Evolutionary conservation across 2,329 filamentous ascomycete species (phyloP), one percentile per base, ranked within the genome.

Genomic region (Calonectria montana): DNA sequence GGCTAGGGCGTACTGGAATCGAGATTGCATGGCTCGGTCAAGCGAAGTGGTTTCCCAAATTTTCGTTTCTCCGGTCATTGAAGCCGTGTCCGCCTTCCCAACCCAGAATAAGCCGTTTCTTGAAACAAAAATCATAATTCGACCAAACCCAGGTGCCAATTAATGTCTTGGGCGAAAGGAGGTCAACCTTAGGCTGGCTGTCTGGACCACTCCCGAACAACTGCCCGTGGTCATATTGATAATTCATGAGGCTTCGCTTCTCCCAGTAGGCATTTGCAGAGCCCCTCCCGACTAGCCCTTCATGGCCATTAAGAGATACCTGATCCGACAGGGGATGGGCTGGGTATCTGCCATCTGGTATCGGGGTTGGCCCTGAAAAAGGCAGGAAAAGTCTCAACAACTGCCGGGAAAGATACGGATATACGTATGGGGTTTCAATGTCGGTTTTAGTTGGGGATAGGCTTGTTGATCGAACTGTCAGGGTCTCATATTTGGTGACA

Each of bases 21-120:
- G 41, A 67, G 43, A 73, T 62, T 64, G 72, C 75, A 21, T 68
- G 55, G 55, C 55, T 62, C 65, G 55, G 55, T 55, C 47, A 45
- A 43, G 65, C 53, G 65, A 62, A 50, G 35, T 35, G 43, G 62
- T 62, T 68, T 62, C 18, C 47, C 35, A 68, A n/a, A 18, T 35
- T 12, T 35, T 37, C 16, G 65, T 50, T 31, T 47, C 50, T 45
- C 27, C 53, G 39, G 53, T 45, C 65, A 31, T 15, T 35, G 29
- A 62, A 39, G 55, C 55, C 16, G 53, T 25, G 35, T 12, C 35
- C 9, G 31, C 35, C 35, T 12, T 53, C 50, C n/a, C 43, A 47
- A 53, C 47, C 31, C 23, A 37, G n/a, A 50, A 27, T 21, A 37
- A 18, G 23, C 35, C 6, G 13, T 55, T 21, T 16, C 23, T 16